A percentile compares a stretch with the other conserved stretches of the same genome.
phyloP scores from a whole-genome alignment of 805 yeast genomes.

The Priceomyces castillae region DNA sequence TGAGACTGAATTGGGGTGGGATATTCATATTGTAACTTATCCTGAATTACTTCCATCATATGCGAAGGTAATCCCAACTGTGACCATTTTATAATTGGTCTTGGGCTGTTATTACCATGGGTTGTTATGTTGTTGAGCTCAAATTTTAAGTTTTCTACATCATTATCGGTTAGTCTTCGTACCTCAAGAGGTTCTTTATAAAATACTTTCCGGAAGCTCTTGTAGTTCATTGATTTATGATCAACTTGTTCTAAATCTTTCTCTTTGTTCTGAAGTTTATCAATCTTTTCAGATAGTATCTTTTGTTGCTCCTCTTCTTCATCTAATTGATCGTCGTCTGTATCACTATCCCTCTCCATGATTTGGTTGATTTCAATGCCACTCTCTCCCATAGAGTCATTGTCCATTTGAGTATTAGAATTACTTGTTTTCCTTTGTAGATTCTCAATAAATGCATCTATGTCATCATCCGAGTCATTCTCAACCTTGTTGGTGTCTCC shows the following conservation, averaged over 20 bases:
- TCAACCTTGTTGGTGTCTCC: background rate
- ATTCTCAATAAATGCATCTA: conserved; percentile 13
- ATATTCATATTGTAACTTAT: conserved; percentile 46
- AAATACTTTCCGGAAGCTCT: conserved; percentile 58
- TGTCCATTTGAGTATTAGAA: background rate
- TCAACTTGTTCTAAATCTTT: conserved; percentile 51
- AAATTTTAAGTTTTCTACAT: conserved; percentile 53
- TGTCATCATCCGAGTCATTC: conserved; percentile 16
- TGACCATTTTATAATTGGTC: conserved; percentile 74
- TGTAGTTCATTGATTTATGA: conserved; percentile 44
- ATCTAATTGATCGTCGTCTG: conserved; percentile 28
- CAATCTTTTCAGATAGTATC: conserved; percentile 34
- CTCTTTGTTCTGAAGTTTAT: conserved; percentile 44
- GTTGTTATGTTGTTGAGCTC: conserved; percentile 64
- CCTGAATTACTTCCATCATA: conserved; percentile 50
- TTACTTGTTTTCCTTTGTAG: background rate
- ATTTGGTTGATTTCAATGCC: background rate
- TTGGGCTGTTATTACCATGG: conserved; percentile 54
- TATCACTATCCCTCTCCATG: conserved; percentile 5
- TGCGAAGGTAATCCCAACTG: conserved; percentile 73
- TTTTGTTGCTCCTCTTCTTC: conserved; percentile 33
- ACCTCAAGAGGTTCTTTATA: conserved; percentile 61
- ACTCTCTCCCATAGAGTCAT: background rate
- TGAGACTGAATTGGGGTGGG: conserved; percentile 93
- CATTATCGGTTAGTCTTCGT: conserved; percentile 46